Evolutionary conservation across 2,329 filamentous ascomycete genomes (phyloP).

Genomic region (Talaromyces sp.): DNA sequence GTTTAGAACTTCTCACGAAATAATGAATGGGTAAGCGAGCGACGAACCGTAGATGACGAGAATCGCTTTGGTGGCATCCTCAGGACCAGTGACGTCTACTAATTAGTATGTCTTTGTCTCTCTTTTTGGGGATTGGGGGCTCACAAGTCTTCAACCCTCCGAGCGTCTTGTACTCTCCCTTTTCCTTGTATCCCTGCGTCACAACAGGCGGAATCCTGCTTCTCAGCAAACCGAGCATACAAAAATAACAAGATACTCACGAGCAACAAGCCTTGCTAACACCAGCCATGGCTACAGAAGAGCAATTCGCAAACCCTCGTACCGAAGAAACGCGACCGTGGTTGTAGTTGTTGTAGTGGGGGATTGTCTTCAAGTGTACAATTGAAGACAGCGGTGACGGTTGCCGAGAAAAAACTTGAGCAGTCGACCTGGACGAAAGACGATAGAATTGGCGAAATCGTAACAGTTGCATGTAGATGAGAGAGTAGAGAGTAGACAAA

Average conservation of each 20-base stretch:
- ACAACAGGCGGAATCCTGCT: conserved; percentile 37
- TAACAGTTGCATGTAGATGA: neutral
- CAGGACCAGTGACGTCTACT: conserved; percentile 52
- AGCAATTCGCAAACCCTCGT: conserved; percentile 14
- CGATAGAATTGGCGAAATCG: neutral
- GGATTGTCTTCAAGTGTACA: neutral
- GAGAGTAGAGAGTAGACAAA: neutral
- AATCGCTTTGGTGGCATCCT: conserved; percentile 52
- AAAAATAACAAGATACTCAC: conserved; percentile 17
- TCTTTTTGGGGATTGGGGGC: conserved; percentile 14
- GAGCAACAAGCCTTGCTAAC: conserved; percentile 43
- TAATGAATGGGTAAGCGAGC: neutral
- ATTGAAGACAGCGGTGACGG: neutral
- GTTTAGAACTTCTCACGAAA: conserved; percentile 10
- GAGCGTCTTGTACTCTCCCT: conserved; percentile 55
- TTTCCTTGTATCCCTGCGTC: conserved; percentile 46
- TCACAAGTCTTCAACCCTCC: conserved; percentile 58
- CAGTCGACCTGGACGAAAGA: neutral
- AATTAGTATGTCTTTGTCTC: neutral
- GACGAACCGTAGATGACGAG: conserved; percentile 48
- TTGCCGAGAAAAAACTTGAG: neutral
- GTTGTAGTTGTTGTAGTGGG: neutral
- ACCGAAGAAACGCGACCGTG: conserved; percentile 3
- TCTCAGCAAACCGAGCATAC: conserved; percentile 4
- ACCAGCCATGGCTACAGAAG: conserved; percentile 29